Percentiles rank a stretch among this genome's conserved stretches.
phyloP scores from a whole-genome alignment of 1,284 basidiomycete genomes.

The Grifola frondosa region DNA sequence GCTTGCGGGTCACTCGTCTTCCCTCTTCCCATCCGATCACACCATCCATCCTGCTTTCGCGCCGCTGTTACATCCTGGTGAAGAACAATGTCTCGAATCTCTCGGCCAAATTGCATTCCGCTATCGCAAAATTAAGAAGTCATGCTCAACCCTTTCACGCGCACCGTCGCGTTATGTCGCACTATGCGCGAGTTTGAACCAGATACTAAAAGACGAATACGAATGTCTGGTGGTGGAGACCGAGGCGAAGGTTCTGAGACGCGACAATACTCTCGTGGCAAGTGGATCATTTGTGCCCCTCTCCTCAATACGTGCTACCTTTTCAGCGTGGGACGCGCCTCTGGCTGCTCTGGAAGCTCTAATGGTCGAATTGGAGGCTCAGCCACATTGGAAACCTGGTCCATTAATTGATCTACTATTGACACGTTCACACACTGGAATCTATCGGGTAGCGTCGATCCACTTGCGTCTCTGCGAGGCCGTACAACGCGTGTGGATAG shows the following conservation, averaged over 20 bases:
- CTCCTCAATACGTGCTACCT: slow-evolving; percentile 76
- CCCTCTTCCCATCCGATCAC: slow-evolving; percentile 65
- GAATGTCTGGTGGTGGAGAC: slow-evolving; percentile 78
- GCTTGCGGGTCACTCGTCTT: slow-evolving; percentile 81
- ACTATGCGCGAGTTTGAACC: slow-evolving; percentile 67
- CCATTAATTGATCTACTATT: slow-evolving; percentile 76
- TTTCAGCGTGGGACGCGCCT: slow-evolving; percentile 83
- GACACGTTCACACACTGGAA: slow-evolving; percentile 68
- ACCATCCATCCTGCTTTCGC: slow-evolving; percentile 64
- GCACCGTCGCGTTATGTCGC: slow-evolving; percentile 75
- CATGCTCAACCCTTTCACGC: slow-evolving; percentile 51
- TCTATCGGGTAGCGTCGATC: slow-evolving; percentile 71
- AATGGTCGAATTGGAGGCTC: slow-evolving; percentile 56
- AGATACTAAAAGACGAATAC: slow-evolving; percentile 76
- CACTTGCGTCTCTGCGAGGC: slow-evolving; percentile 64
- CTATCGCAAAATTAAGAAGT: slow-evolving; percentile 67
- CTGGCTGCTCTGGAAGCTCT: slow-evolving; percentile 67
- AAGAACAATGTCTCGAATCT: slow-evolving; percentile 75
- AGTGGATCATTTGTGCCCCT: slow-evolving; percentile 79
- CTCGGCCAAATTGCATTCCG: slow-evolving; percentile 70
- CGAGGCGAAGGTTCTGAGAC: slow-evolving; percentile 72
- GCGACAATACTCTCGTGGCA: slow-evolving; percentile 71
- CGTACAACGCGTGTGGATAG: slow-evolving; percentile 79
- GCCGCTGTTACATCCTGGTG: slow-evolving; percentile 81
- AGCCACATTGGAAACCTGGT: slow-evolving; percentile 66